Percentiles rank a stretch among this genome's conserved stretches.
These are phyloP conservation scores for Lentinula raphanica DNA, from an alignment of 768 basidiomycete species.

Conservation along the genomic window DNA sequence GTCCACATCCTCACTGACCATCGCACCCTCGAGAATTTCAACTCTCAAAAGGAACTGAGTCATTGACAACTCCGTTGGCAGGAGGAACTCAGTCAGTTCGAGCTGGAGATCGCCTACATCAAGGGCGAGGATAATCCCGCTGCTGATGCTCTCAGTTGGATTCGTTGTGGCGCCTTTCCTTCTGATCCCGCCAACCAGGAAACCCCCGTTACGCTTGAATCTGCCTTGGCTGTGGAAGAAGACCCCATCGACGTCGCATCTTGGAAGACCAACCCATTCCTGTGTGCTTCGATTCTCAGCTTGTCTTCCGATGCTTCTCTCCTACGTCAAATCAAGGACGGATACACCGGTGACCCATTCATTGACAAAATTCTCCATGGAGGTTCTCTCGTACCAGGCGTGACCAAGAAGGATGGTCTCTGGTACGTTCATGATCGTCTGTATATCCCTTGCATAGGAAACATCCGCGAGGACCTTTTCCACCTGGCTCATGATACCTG, in stretches of 20 bases:
- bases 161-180: background rate
- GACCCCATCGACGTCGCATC: too few relatives aligned
- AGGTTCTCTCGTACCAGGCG: background rate
- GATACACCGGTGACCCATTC: background rate
- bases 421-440: constrained; percentile 5
- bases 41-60: constrained; percentile 20
- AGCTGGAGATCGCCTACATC: constrained; percentile 24
- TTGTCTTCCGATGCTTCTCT: too few relatives aligned
- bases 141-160: constrained; percentile 25
- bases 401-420: too few relatives aligned
- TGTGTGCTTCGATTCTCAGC: too few relatives aligned
- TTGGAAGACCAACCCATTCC: too few relatives aligned
- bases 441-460: background rate
- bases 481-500: constrained; percentile 12
- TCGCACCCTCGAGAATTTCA: constrained; percentile 23
- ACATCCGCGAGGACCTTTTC: constrained; percentile 5
- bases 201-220: too few relatives aligned
- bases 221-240: background rate
- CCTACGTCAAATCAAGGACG: background rate
- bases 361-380: background rate
- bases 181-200: too few relatives aligned
- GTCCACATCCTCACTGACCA: constrained; percentile 28
- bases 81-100: constrained; percentile 23
- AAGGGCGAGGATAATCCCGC: constrained; percentile 21
- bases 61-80: constrained; percentile 23